Conservation (phyloP, 2,329 filamentous ascomycete species). For the Graphiopsis chlorocephala region DNA sequence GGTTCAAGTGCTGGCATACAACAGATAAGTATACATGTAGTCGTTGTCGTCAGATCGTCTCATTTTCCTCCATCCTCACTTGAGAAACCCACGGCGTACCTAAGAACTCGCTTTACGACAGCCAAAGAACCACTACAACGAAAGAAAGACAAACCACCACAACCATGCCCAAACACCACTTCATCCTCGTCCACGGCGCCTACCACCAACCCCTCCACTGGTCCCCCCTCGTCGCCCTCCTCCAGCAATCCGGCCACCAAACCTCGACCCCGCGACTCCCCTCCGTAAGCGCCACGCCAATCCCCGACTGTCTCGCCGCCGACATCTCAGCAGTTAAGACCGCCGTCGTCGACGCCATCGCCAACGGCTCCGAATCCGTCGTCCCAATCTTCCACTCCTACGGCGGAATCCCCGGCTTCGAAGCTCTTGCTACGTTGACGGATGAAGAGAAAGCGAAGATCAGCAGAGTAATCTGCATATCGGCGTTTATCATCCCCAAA, state of each 20-base stretch:
- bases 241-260: constrained; percentile 19
- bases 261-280: constrained; percentile 20
- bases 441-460: constrained; percentile 18
- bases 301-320: constrained; percentile 11
- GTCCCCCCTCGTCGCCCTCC: constrained; percentile 14
- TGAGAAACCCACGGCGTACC: background rate
- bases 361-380: constrained; percentile 17
- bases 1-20: background rate
- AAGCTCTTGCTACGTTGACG: constrained; percentile 21
- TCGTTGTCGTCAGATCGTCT: background rate
- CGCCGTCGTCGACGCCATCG: constrained; percentile 19
- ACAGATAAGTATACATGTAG: background rate
- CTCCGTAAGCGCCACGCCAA: constrained; percentile 12
- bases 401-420: constrained; percentile 21
- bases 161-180: constrained; percentile 23
- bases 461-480: constrained; percentile 19
- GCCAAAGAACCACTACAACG: background rate
- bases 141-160: background rate
- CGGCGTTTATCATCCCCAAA: constrained; percentile 20
- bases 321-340: constrained; percentile 20
- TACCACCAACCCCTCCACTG: constrained; percentile 22
- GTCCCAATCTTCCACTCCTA: constrained; percentile 24
- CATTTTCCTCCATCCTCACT: background rate
- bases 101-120: too few species aligned
- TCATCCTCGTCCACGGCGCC: constrained; percentile 24